Evolutionary conservation across 192 early-diverging fungal species (phyloP).

Genomic region (Entrophospora sp.): DNA sequence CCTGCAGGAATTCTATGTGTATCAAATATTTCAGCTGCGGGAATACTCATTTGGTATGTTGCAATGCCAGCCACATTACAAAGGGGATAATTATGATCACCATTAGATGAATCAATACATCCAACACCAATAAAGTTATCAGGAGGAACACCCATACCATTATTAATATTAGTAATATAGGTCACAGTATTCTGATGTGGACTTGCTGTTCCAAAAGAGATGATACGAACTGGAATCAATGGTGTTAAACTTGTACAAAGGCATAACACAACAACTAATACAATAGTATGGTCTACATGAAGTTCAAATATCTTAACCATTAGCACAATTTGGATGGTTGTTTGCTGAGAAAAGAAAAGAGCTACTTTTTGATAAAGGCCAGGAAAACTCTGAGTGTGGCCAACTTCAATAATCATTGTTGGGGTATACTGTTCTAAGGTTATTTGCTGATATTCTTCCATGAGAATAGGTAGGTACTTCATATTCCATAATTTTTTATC

Average conservation of each 20-base stretch:
- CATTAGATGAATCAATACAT: not conserved
- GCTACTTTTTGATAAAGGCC: not conserved
- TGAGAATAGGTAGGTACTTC: no score
- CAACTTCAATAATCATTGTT: not conserved
- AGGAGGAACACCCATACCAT: not conserved
- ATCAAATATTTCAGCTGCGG: not conserved
- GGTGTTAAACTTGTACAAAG: not conserved
- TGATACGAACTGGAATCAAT: not conserved
- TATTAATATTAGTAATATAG: not conserved
- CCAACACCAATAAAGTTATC: not conserved
- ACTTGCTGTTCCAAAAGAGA: not conserved
- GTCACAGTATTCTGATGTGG: not conserved
- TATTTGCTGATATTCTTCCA: not conserved
- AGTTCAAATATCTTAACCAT: not conserved
- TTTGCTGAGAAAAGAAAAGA: not conserved
- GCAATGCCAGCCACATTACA: not conserved
- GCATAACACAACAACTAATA: not conserved
- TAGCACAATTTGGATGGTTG: not conserved
- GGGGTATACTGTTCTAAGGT: not conserved
- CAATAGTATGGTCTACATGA: not conserved
- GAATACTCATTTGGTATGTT: not conserved
- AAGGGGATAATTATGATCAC: not conserved
- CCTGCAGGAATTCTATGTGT: not conserved
- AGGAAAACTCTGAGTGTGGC: not conserved
- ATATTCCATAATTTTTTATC: no score